Evolutionary conservation across 2,329 filamentous ascomycete genomes (phyloP), one percentile per base, ranked within the genome.

Genomic region (Acephala macrosclerotiorum): DNA sequence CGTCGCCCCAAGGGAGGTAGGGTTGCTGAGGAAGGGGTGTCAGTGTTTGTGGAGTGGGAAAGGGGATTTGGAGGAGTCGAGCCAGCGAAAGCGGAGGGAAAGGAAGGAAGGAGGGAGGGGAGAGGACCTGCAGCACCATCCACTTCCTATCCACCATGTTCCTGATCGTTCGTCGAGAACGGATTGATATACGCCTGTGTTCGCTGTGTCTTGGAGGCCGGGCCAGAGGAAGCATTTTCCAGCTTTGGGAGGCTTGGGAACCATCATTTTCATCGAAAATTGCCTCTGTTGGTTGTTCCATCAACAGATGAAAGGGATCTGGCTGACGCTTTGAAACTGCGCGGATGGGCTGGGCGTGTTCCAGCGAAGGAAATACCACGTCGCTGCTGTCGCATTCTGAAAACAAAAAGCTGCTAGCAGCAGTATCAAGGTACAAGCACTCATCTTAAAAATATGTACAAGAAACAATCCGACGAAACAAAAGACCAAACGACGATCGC

Each of bases 151-250:
- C 75, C 76, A 80, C 79, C 79, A 81, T 0, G 76, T 78, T 1
- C 79, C 79, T 9, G 73, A 77, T 0, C 77, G 69, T 9, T 79
- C 79, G 68, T 81, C 79, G 5, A 81, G 73, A 5, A 80, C 80
- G 25, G 79, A 78, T 67, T 80, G 79, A 65, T 81, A 81, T 3
- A 81, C 78, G n/a, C 79, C 79, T 20, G 73, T 77, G 60, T 74
- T 75, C 63, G 79, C 79, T 1, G 77, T 77, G 5, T 79, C 77
- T 67, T 81, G 78, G 18, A 81, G 75, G 1, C 79, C 79, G 0
- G 79, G 79, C 79, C 79, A 80, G 11, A 81, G 77, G 66, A 81
- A 81, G 66, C 80, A 81, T 9, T 72, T 75, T 0, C 74, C 79
- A 8, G 77, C 77, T 58, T 70, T 61, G 22, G 72, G 63, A 20